A percentile compares a stretch with the other conserved stretches of the same genome.
Evolutionary conservation across 768 basidiomycete species (phyloP).

Genomic region (Pulveroboletus sp.): DNA sequence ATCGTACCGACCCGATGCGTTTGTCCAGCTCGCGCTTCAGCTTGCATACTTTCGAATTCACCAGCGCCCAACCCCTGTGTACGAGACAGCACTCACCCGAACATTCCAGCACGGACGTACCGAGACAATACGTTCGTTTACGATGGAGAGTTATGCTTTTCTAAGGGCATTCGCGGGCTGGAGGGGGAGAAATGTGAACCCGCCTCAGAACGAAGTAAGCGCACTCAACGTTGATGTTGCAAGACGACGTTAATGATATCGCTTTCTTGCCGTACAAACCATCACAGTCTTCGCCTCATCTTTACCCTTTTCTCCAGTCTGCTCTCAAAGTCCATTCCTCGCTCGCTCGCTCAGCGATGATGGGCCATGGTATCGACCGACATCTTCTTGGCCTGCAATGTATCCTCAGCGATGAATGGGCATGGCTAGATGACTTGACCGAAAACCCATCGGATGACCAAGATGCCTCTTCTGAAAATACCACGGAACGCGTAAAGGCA

Average conservation of each 20-base stretch:
- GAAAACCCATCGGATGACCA: not conserved
- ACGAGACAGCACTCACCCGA: constrained; percentile 88
- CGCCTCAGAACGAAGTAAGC: constrained; percentile 12
- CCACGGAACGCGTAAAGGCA: not conserved
- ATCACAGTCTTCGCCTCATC: constrained; percentile 19
- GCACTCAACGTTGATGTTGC: not conserved
- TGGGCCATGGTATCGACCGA: constrained; percentile 82
- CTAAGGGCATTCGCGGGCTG: constrained; percentile 15
- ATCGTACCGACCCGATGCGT: constrained; percentile 69
- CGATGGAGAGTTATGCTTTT: constrained; percentile 68
- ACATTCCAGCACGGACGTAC: constrained; percentile 85
- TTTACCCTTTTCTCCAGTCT: constrained; percentile 49
- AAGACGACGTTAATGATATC: not conserved
- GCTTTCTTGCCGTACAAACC: constrained; percentile 1
- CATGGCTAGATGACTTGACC: constrained; percentile 20
- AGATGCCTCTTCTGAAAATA: constrained; percentile 5
- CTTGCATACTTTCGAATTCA: constrained; percentile 84
- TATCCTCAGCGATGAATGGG: constrained; percentile 43
- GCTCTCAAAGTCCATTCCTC: constrained; percentile 69
- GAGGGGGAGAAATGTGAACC: constrained; percentile 7
- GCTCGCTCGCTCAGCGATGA: constrained; percentile 72
- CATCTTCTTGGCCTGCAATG: constrained; percentile 83
- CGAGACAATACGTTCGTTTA: constrained; percentile 79
- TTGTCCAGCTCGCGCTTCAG: constrained; percentile 87
- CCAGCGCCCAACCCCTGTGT: constrained; percentile 77